Evolutionary conservation across 2,329 filamentous ascomycete genomes (phyloP).

Genomic region (Ceratocystis cubensis): DNA sequence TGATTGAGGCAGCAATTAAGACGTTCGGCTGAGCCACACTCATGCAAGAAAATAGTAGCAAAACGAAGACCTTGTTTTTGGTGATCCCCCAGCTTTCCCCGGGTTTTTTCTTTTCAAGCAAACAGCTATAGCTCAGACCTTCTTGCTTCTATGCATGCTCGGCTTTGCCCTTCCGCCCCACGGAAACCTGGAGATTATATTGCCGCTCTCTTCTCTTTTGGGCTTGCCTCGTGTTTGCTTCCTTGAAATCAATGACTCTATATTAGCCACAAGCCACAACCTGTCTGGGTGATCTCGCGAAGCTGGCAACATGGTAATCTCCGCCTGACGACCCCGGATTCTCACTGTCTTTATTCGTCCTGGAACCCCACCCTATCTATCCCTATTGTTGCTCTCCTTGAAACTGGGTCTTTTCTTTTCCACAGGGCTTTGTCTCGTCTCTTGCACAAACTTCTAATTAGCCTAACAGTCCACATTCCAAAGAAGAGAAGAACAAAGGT

Average conservation of each 20-base stretch:
- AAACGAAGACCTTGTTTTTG: background rate
- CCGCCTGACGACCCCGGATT: conserved; percentile 1
- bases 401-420: background rate
- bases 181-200: background rate
- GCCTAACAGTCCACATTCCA: background rate
- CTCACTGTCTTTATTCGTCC: background rate
- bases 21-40: background rate
- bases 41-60: background rate
- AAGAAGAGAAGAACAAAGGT: background rate
- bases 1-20: conserved; percentile 5
- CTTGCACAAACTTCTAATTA: background rate
- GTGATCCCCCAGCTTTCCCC: conserved; percentile 1
- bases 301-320: background rate
- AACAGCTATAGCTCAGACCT: background rate
- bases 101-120: background rate
- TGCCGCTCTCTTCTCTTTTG: background rate
- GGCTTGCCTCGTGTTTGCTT: background rate
- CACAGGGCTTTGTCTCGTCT: background rate
- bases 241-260: background rate
- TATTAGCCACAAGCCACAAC: background rate
- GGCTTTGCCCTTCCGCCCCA: background rate
- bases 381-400: background rate
- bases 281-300: background rate
- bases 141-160: background rate
- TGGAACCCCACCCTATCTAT: background rate